Evolutionary conservation across 1,139 yeast genomes (phyloP).

Genomic region (Lodderomyces margitis): DNA sequence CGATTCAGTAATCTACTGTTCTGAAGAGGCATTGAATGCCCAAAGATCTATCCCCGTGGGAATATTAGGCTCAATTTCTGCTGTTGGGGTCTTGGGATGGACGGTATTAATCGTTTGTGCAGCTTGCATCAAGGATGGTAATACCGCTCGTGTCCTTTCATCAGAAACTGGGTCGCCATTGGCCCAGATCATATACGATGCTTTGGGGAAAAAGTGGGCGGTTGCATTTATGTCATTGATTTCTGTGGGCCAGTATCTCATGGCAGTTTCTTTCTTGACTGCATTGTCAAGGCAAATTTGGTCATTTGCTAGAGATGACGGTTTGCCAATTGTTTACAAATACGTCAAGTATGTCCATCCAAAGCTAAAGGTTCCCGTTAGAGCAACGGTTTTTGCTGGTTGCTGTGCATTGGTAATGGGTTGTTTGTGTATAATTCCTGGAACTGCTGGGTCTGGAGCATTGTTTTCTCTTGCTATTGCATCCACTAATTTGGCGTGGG

Average conservation of each 20-base stretch:
- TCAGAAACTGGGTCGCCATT: slow-evolving; percentile 52
- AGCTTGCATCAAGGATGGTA: slow-evolving; percentile 52
- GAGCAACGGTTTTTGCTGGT: slow-evolving; percentile 60
- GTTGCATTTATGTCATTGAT: slow-evolving; percentile 59
- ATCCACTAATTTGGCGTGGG: slow-evolving; percentile 31
- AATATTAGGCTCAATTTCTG: slow-evolving; percentile 44
- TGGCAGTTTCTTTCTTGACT: slow-evolving; percentile 49
- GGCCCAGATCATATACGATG: slow-evolving; percentile 65
- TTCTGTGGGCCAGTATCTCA: slow-evolving; percentile 58
- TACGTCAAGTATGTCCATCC: slow-evolving; percentile 54
- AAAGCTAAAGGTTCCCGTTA: slow-evolving; percentile 55
- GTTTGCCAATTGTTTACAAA: slow-evolving; percentile 39
- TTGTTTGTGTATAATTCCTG: slow-evolving; percentile 49
- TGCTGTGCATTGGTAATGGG: slow-evolving; percentile 39
- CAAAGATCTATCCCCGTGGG: slow-evolving; percentile 67
- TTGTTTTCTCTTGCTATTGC: slow-evolving; percentile 50
- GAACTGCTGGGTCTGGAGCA: slow-evolving; percentile 45
- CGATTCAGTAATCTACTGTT: slow-evolving; percentile 70
- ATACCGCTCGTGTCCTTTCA: slow-evolving; percentile 40
- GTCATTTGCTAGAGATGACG: slow-evolving; percentile 45
- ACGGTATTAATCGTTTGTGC: slow-evolving; percentile 53
- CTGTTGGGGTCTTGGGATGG: slow-evolving; percentile 62
- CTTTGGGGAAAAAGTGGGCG: slow-evolving; percentile 69
- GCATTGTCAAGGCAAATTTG: slow-evolving; percentile 40
- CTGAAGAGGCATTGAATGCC: slow-evolving; percentile 71